These are phyloP conservation scores for Globisporangium recalcitrans DNA, from an alignment of 352 stramenopile genomes.

Conservation along the genomic window DNA sequence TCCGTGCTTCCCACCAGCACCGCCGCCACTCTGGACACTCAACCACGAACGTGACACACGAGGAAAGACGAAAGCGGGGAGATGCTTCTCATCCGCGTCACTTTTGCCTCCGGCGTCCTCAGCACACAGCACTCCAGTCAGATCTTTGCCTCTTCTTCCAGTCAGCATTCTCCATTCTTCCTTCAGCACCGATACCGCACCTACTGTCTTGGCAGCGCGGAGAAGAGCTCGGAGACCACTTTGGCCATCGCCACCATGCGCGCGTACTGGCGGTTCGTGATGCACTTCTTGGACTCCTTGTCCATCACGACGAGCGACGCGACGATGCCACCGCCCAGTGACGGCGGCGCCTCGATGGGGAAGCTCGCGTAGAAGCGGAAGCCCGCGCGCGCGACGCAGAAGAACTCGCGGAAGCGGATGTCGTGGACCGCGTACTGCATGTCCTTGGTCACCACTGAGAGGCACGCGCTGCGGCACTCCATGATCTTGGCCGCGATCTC, in stretches of 20 bases:
- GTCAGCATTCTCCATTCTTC: neutral
- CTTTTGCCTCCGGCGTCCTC: neutral
- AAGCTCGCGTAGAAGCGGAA: constrained; percentile 38
- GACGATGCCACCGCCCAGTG: constrained; percentile 25
- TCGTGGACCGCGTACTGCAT: constrained; percentile 28
- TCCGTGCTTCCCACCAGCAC: neutral
- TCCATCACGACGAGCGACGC: constrained; percentile 32
- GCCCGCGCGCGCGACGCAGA: constrained; percentile 23
- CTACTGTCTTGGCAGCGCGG: constrained; percentile 12
- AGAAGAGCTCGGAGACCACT: constrained; percentile 23
- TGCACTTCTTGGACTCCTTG: constrained; percentile 23
- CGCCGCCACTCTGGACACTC: no score
- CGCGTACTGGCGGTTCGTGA: constrained; percentile 30
- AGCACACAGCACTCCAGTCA: neutral
- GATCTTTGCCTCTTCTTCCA: neutral
- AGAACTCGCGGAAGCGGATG: constrained; percentile 34
- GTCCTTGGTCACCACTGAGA: constrained; percentile 29
- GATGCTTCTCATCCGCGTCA: neutral
- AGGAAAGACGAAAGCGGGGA: neutral
- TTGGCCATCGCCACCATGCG: constrained; percentile 26
- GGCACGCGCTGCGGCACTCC: constrained; percentile 25
- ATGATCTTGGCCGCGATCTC: constrained; percentile 31
- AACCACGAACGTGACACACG: neutral
- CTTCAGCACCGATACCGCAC: neutral
- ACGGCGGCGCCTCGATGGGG: constrained; percentile 23